Conservation (phyloP, 495 filamentous ascomycete species). For the Geoglossum glabrum region DNA sequence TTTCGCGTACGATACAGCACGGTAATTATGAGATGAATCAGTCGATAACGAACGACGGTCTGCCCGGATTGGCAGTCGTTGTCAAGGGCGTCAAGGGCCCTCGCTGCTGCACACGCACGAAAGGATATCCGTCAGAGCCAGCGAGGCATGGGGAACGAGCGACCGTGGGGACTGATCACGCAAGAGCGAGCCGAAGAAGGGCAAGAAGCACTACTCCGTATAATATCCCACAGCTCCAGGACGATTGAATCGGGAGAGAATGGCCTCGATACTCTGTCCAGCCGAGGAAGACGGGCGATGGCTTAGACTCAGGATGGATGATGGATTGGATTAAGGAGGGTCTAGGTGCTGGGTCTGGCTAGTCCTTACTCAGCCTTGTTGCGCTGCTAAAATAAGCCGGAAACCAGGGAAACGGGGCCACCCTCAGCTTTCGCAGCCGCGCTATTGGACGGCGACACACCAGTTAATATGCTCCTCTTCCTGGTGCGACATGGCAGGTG, state of each 20-base stretch:
- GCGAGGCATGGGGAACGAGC: neutral
- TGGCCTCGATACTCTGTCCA: neutral
- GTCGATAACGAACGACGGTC: too few species aligned
- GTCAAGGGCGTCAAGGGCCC: too few species aligned
- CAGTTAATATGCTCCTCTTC: too few species aligned
- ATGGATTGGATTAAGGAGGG: too few species aligned
- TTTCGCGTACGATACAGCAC: neutral
- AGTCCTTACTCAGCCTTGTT: conserved; percentile 1
- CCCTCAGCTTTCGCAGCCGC: neutral
- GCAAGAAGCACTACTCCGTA: neutral
- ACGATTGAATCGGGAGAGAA: neutral
- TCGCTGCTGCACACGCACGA: too few species aligned
- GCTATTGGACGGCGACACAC: too few species aligned
- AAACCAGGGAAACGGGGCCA: neutral
- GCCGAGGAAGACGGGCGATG: too few species aligned
- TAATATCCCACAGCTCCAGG: neutral
- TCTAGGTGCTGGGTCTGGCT: too few species aligned
- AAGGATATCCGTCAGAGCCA: neutral
- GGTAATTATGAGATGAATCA: neutral
- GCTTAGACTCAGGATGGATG: too few species aligned
- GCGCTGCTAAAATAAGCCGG: neutral
- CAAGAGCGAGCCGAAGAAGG: neutral
- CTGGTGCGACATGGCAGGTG: too few species aligned
- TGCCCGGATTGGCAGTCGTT: too few species aligned
- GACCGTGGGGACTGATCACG: neutral